Evolutionary conservation across 768 basidiomycete species (phyloP).

Genomic region (Dendrothele bispora): DNA sequence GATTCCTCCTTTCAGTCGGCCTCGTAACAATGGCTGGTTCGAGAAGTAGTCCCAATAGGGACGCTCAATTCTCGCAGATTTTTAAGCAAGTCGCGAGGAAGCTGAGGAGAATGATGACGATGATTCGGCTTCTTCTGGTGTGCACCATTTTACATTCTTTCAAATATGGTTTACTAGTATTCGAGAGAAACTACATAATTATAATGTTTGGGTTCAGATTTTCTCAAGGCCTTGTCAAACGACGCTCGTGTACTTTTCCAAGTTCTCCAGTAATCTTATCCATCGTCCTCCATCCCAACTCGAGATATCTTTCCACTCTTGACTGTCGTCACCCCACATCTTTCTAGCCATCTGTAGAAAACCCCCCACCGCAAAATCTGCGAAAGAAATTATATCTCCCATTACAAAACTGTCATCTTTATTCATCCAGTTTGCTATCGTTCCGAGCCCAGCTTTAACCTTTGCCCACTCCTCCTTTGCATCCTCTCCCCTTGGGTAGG

Average conservation of each 20-base stretch:
- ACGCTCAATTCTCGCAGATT: too few relatives aligned
- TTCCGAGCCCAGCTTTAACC: constrained; percentile 16
- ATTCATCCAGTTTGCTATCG: constrained; percentile 8
- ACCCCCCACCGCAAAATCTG: constrained; percentile 22
- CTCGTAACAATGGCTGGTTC: too few relatives aligned
- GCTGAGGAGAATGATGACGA: too few relatives aligned
- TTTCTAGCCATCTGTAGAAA: constrained; percentile 15
- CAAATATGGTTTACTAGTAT: too few relatives aligned
- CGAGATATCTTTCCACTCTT: constrained; percentile 22
- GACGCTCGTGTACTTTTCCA: constrained; percentile 18
- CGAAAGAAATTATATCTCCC: constrained; percentile 21
- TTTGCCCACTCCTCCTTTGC: constrained; percentile 5
- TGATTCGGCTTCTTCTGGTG: too few relatives aligned
- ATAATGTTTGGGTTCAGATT: too few relatives aligned
- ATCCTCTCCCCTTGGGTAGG: background rate
- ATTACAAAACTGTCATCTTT: constrained; percentile 14
- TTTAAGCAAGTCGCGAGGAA: too few relatives aligned
- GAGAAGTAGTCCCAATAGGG: too few relatives aligned
- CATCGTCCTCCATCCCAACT: constrained; percentile 21
- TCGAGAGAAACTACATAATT: too few relatives aligned
- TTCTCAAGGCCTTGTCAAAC: too few relatives aligned
- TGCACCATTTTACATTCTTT: too few relatives aligned
- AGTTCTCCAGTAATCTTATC: constrained; percentile 14
- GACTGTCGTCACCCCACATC: constrained; percentile 14
- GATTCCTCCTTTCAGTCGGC: too few relatives aligned